Evolutionary conservation across 1,139 yeast genomes (phyloP).

Genomic region (Wickerhamiella pararugosa): DNA sequence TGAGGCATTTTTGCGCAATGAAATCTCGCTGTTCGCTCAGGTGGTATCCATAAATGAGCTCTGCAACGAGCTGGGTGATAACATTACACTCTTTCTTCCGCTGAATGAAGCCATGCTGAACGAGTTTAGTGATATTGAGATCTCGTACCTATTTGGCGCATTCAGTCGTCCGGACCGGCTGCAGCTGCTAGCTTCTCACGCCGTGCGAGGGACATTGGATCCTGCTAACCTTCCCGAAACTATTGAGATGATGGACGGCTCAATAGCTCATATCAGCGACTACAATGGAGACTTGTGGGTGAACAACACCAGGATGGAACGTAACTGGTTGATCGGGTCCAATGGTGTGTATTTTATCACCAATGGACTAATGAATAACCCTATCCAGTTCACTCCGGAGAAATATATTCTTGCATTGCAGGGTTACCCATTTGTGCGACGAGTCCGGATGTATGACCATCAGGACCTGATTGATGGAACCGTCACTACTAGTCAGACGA

Average conservation of each 20-base stretch:
- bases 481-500: constrained; percentile 34
- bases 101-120: constrained; percentile 26
- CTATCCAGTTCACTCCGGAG: constrained; percentile 43
- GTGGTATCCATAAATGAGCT: constrained; percentile 17
- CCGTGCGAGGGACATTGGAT: constrained; percentile 16
- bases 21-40: constrained; percentile 17
- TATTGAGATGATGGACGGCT: constrained; percentile 21
- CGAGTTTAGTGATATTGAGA: constrained; percentile 31
- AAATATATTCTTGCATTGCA: constrained; percentile 61
- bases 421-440: constrained; percentile 52
- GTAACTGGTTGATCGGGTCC: constrained; percentile 33
- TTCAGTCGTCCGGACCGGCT: constrained; percentile 28
- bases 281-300: constrained; percentile 15
- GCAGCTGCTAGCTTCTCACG: constrained; percentile 25
- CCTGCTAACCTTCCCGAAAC: constrained; percentile 7
- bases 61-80: constrained; percentile 14
- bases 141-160: constrained; percentile 30
- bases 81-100: constrained; percentile 33
- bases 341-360: constrained; percentile 55
- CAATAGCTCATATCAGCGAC: constrained; percentile 7
- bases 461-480: constrained; percentile 42
- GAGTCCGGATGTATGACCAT: constrained; percentile 49
- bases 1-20: constrained; percentile 20
- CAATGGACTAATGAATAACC: constrained; percentile 27
- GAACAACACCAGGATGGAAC: constrained; percentile 17